A percentile compares a stretch with the other conserved stretches of the same genome.
These are phyloP conservation scores for Eremomyces bilateralis DNA, from an alignment of 495 filamentous ascomycete genomes.

Conservation along the genomic window DNA sequence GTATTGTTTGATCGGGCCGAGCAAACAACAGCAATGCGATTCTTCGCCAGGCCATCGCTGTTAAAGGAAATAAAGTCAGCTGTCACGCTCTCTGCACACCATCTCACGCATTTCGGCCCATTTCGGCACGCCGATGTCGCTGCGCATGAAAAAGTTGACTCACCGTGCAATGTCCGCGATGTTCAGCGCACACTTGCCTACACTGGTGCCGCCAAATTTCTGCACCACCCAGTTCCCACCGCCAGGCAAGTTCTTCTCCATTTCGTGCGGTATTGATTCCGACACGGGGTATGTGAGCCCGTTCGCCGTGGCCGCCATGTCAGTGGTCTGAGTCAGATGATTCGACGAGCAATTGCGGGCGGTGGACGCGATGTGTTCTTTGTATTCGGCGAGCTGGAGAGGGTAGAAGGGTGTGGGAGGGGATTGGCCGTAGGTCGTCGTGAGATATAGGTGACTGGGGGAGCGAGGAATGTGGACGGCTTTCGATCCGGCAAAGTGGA, in stretches of 20 bases:
- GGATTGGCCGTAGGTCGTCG: no score
- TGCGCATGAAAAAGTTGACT: slow-evolving; percentile 6
- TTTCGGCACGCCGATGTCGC: neutral
- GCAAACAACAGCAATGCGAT: slow-evolving; percentile 71
- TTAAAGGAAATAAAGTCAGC: slow-evolving; percentile 6
- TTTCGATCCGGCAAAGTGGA: no score
- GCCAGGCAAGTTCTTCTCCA: slow-evolving; percentile 19
- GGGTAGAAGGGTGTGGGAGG: no score
- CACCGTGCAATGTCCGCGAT: slow-evolving; percentile 62
- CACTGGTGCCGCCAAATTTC: slow-evolving; percentile 23
- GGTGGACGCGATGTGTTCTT: no score
- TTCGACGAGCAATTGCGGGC: no score
- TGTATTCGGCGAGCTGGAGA: no score
- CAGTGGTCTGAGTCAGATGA: no score
- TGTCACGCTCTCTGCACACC: slow-evolving; percentile 3
- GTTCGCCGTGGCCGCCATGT: no score
- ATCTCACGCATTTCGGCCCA: neutral
- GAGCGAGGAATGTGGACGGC: no score
- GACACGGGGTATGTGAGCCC: neutral
- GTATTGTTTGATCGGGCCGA: slow-evolving; percentile 80
- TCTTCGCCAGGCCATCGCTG: slow-evolving; percentile 42
- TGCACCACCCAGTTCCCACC: slow-evolving; percentile 21
- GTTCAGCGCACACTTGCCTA: slow-evolving; percentile 40
- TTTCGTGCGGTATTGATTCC: slow-evolving; percentile 14
- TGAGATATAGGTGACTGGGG: no score